Evolutionary conservation across 257 asterid species (phyloP).

Genomic region (Fraxinus cuspidata): DNA sequence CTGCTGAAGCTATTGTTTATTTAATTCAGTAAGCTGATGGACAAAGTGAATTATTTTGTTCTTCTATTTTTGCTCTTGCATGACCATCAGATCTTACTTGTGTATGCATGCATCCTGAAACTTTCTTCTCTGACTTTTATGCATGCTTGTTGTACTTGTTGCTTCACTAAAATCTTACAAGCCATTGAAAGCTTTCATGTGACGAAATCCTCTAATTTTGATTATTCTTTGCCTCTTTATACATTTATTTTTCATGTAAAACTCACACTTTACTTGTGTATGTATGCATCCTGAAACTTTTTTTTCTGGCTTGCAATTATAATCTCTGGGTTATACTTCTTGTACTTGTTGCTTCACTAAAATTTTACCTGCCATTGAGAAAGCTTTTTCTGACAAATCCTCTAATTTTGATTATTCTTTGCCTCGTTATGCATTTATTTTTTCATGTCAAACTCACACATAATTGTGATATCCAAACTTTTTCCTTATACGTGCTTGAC

Average conservation of each 20-base stretch:
- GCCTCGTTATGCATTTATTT: neutral
- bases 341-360: neutral
- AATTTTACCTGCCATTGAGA: neutral
- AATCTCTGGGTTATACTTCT: neutral
- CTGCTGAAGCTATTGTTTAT: neutral
- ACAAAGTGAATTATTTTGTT: neutral
- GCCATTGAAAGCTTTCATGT: neutral
- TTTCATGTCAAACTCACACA: neutral
- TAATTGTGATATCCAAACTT: neutral
- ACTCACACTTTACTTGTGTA: neutral
- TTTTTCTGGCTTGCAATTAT: neutral
- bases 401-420: neutral
- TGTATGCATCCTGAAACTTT: neutral
- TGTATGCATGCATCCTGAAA: neutral
- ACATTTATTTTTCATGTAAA: neutral
- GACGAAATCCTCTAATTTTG: neutral
- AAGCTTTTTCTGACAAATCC: neutral
- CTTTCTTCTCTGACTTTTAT: neutral
- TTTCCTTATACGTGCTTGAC: neutral
- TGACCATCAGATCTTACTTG: neutral
- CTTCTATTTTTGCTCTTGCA: neutral
- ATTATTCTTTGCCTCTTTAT: neutral
- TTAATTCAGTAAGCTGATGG: neutral
- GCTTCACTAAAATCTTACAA: neutral
- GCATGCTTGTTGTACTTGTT: neutral